Base-by-base conservation (phyloP, 371 early-diverging fungal genomes). In the Neoconidiobolus thromboides region DNA sequence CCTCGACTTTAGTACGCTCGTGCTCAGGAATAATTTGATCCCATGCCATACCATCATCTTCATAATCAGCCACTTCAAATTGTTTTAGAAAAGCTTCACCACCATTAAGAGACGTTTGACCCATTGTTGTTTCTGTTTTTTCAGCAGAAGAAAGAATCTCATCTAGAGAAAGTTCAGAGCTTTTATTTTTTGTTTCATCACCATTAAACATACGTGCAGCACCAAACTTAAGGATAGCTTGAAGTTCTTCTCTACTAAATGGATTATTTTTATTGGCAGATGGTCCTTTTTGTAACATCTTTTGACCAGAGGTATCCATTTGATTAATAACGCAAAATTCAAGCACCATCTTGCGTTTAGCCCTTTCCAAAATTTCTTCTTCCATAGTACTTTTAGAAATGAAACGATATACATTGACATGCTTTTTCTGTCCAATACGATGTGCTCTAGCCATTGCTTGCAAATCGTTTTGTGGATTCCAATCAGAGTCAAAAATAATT, bases 381-480 rank as follows among this genome's bases (percentile, higher is more conserved):
- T 99, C 99, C 66, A 99, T 90, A 0, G 98, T 97, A 51, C 89
- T 93, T 65, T 96, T 93, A 43, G 95, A 83, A 5, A 99, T 89
- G 63, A 99, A 89, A 48, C 99, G 83, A 68, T 98, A 99, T 1
- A 99, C 98, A 60, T 92, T 93, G 37, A 99, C 99, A 10, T 86
- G 79, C 61, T 92, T 94, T 66, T 89, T 98, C 65, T 99, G 99
- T 0, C 99, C 99, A 64, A 94, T 89, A 66, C 99, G 85, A 73
- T 99, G 99, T 1, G 96, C 98, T 54, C 99, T 85, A 1, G 99
- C 98, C 96, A 99, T 98, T 44, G 99, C 99, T 73, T 98, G 99
- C 55, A 98, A 70, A 68, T 99, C 99, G 67, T 94, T 98, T 69
- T 98, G 99, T 2, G 99, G 99, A 69, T 99, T 99, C 91, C 99